Conservation (phyloP, 305 asterid genomes). For the Rubia occidens region DNA sequence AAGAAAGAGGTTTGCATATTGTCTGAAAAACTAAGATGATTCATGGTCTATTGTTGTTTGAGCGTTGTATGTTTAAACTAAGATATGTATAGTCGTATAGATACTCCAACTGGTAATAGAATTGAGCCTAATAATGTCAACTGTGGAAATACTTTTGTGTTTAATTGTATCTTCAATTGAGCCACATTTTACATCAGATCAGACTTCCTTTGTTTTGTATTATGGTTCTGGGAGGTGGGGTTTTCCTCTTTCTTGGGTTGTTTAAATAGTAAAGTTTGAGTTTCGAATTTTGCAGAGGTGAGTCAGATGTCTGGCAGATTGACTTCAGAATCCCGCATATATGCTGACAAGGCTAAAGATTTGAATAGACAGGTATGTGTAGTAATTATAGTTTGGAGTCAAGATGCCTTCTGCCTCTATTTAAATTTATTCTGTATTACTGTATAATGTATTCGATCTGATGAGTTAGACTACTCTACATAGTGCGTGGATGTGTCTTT, state of each 20-base stretch:
- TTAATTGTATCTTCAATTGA: not conserved
- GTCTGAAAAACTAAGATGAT: not conserved
- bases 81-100: not conserved
- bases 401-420: not conserved
- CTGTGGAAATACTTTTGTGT: not conserved
- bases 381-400: not conserved
- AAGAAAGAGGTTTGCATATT: not conserved
- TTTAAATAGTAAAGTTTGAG: slow-evolving; percentile 12
- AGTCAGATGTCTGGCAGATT: slow-evolving; percentile 87
- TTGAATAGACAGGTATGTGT: slow-evolving; percentile 80
- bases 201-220: not conserved
- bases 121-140: not conserved
- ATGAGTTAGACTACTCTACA: not conserved
- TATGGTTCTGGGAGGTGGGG: slow-evolving; percentile 2
- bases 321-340: slow-evolving; percentile 83
- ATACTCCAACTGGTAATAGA: not conserved
- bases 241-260: slow-evolving; percentile 8
- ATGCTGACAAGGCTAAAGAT: slow-evolving; percentile 73
- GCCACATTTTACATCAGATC: not conserved
- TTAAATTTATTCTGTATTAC: not conserved
- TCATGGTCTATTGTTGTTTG: not conserved
- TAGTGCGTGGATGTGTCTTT: not conserved
- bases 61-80: not conserved
- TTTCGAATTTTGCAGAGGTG: slow-evolving; percentile 59
- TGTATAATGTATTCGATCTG: not conserved